A percentile compares a stretch with the other conserved stretches of the same genome.
phyloP scores from a whole-genome alignment of 768 basidiomycete species.

The Paxillus ammoniavirescens region DNA sequence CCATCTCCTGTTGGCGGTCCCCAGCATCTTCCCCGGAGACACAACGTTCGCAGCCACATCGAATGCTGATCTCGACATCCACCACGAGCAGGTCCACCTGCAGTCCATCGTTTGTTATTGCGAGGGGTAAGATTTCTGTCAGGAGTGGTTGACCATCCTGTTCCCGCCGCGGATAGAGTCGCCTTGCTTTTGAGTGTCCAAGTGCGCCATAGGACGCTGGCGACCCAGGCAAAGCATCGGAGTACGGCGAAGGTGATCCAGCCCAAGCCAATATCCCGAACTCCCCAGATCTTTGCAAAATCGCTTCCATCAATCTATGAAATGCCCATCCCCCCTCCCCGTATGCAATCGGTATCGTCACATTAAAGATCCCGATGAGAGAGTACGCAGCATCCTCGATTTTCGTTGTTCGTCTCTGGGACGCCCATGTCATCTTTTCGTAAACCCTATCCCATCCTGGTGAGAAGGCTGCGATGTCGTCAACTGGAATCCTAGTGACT shows the following conservation, averaged over 20 bases:
- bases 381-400: constrained; percentile 24
- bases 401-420: constrained; percentile 20
- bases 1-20: no score
- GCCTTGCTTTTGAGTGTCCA: no score
- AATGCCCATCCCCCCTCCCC: constrained; percentile 24
- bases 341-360: constrained; percentile 19
- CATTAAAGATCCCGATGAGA: constrained; percentile 21
- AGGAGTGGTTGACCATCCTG: no score
- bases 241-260: constrained; percentile 24
- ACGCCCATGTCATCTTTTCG: constrained; percentile 27
- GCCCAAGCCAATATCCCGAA: constrained; percentile 23
- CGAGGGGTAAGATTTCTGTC: no score
- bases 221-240: constrained; percentile 21
- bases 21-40: no score
- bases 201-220: constrained; percentile 14
- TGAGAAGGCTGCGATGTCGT: constrained; percentile 20
- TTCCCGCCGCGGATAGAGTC: no score
- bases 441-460: constrained; percentile 18
- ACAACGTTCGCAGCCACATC: no score
- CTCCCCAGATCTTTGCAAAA: constrained; percentile 17
- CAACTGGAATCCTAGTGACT: constrained; percentile 21
- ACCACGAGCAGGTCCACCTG: no score
- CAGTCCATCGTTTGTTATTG: no score
- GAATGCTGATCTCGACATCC: no score
- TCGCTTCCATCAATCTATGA: constrained; percentile 17